Conservation (phyloP, 108 stramenopile genomes). For the Schizochytrium sp. region DNA sequence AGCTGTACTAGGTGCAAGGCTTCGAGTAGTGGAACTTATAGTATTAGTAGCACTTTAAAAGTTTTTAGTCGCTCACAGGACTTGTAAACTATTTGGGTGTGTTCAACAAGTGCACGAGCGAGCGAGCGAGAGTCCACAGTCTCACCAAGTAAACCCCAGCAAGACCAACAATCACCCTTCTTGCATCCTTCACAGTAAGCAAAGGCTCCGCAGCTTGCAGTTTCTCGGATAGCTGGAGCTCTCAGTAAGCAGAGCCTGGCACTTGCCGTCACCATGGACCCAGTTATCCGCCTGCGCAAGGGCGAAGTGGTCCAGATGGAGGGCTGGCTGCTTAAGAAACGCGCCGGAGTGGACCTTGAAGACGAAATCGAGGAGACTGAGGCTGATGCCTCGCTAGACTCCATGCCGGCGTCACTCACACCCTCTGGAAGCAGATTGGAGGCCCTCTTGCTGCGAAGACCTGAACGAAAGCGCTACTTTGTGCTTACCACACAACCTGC, state of each 20-base stretch:
- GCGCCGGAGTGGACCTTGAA: constrained; percentile 36
- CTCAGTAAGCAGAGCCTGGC: not conserved
- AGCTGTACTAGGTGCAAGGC: too few relatives aligned
- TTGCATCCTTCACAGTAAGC: too few relatives aligned
- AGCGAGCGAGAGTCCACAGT: too few relatives aligned
- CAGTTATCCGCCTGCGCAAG: not conserved
- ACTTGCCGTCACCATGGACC: not conserved
- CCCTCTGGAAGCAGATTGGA: constrained; percentile 33
- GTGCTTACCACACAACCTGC: constrained; percentile 46
- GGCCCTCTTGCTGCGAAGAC: constrained; percentile 16
- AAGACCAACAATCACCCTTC: too few relatives aligned
- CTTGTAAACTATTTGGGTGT: too few relatives aligned
- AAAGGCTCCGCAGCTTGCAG: too few relatives aligned
- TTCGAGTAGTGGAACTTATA: too few relatives aligned
- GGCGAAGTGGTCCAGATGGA: constrained; percentile 58
- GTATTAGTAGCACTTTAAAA: too few relatives aligned
- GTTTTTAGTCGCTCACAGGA: too few relatives aligned
- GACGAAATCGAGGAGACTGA: constrained; percentile 22
- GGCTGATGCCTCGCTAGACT: not conserved
- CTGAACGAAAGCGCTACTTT: constrained; percentile 37
- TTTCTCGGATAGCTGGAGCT: too few relatives aligned
- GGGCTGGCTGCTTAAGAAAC: constrained; percentile 44
- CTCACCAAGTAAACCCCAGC: too few relatives aligned
- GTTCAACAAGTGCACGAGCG: too few relatives aligned
- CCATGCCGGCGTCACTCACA: constrained; percentile 45